Conservation (phyloP, 371 early-diverging fungal species). For the Dinochytrium kinnereticum region DNA sequence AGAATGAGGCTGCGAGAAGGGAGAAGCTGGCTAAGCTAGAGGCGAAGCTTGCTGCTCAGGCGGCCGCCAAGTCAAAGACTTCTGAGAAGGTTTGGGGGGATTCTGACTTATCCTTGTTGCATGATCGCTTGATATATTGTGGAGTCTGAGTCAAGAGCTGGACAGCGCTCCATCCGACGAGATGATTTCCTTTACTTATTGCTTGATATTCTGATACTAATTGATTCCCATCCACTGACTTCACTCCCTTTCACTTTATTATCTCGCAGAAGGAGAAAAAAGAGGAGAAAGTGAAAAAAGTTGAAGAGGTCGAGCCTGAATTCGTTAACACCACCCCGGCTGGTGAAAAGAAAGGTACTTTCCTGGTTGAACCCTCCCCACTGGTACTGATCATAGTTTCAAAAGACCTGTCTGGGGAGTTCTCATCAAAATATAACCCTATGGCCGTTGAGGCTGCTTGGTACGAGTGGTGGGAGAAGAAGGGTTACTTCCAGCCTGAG, state of each 20-base stretch:
- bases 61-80: slow-evolving; percentile 46
- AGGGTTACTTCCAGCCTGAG: slow-evolving; percentile 91
- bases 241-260: background rate
- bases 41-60: slow-evolving; percentile 83
- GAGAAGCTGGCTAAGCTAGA: slow-evolving; percentile 94
- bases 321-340: slow-evolving; percentile 83
- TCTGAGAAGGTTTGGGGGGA: background rate
- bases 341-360: slow-evolving; percentile 85
- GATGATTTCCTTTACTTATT: background rate
- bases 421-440: slow-evolving; percentile 91
- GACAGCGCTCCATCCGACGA: slow-evolving; percentile 1
- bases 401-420: slow-evolving; percentile 75
- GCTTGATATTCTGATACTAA: background rate
- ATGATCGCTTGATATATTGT: background rate
- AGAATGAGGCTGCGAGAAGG: slow-evolving; percentile 88
- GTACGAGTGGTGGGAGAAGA: slow-evolving; percentile 96
- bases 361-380: background rate
- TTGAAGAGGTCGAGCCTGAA: slow-evolving; percentile 48
- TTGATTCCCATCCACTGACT: background rate
- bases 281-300: slow-evolving; percentile 53
- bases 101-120: background rate
- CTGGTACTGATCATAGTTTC: background rate
- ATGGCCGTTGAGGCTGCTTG: slow-evolving; percentile 94
- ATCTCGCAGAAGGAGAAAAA: slow-evolving; percentile 40
- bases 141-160: no score